Evolutionary conservation across 73 alveolate genomes (phyloP).

Genomic region (Tetrahymena borealis): DNA sequence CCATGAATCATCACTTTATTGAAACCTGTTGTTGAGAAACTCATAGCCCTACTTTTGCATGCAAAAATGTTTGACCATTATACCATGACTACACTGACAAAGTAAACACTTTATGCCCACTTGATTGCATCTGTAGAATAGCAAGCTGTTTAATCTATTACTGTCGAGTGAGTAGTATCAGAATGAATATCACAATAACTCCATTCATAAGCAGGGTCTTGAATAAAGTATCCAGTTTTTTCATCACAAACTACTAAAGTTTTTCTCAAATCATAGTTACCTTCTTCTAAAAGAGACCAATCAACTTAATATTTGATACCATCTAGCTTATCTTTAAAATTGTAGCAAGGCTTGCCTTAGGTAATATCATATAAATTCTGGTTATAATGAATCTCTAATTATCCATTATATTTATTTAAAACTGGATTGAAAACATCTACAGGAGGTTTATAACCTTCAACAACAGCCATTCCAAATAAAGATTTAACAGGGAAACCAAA

Average conservation of each 20-base stretch:
- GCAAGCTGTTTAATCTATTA: conserved; percentile 4
- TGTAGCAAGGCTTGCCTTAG: background rate
- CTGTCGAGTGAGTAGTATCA: background rate
- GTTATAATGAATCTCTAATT: background rate
- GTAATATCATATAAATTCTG: background rate
- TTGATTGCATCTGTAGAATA: conserved; percentile 30
- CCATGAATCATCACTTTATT: conserved; percentile 28
- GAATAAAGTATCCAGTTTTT: background rate
- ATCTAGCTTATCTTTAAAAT: background rate
- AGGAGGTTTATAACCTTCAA: conserved; percentile 16
- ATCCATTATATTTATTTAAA: background rate
- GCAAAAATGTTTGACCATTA: conserved; percentile 41
- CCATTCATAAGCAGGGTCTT: background rate
- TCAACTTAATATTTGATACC: background rate
- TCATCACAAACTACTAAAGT: conserved; percentile 2
- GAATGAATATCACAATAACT: conserved; percentile 6
- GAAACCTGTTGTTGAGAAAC: background rate
- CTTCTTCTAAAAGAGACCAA: conserved; percentile 7
- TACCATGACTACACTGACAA: conserved; percentile 29
- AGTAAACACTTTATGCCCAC: conserved; percentile 36
- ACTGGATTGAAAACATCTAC: conserved; percentile 5
- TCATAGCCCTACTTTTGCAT: conserved; percentile 25
- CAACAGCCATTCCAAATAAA: conserved; percentile 16
- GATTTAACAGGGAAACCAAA: conserved; percentile 72
- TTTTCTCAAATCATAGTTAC: conserved; percentile 36